Evolutionary conservation across 257 asterid species (phyloP).

Genomic region (Nicotiana undulata): DNA sequence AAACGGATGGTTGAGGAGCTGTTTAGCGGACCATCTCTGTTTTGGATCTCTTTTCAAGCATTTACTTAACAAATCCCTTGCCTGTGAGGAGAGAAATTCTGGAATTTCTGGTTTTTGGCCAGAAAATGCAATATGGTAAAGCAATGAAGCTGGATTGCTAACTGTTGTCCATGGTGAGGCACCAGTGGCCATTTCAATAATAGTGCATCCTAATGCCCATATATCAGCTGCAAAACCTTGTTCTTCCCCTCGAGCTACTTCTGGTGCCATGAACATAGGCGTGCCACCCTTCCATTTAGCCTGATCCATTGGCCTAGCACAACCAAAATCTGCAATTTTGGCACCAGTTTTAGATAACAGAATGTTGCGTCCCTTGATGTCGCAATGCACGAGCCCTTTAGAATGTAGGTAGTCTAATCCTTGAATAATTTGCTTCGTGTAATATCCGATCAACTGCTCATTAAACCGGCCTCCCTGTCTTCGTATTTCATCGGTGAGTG

Average conservation of each 20-base stretch:
- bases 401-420: conserved; percentile 62
- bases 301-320: conserved; percentile 32
- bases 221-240: conserved; percentile 63
- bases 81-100: conserved; percentile 32
- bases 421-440: conserved; percentile 29
- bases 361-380: conserved; percentile 65
- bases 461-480: conserved; percentile 25
- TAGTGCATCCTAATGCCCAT: conserved; percentile 76
- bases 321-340: conserved; percentile 64
- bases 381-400: conserved; percentile 66
- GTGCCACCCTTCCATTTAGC: conserved; percentile 38
- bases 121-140: conserved; percentile 52
- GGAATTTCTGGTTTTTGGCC: conserved; percentile 54
- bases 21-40: conserved; percentile 49
- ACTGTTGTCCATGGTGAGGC: conserved; percentile 46
- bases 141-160: conserved; percentile 16
- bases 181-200: conserved; percentile 69
- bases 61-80: conserved; percentile 50
- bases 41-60: conserved; percentile 50
- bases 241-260: conserved; percentile 55
- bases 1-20: conserved; percentile 60
- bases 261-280: conserved; percentile 79
- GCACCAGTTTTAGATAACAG: conserved; percentile 25
- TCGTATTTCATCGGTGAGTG: conserved; percentile 24
- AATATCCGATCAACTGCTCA: conserved; percentile 27